Evolutionary conservation across 2,329 filamentous ascomycete species (phyloP), one percentile per base, ranked within the genome.

Genomic region (Cytospora leucostoma): DNA sequence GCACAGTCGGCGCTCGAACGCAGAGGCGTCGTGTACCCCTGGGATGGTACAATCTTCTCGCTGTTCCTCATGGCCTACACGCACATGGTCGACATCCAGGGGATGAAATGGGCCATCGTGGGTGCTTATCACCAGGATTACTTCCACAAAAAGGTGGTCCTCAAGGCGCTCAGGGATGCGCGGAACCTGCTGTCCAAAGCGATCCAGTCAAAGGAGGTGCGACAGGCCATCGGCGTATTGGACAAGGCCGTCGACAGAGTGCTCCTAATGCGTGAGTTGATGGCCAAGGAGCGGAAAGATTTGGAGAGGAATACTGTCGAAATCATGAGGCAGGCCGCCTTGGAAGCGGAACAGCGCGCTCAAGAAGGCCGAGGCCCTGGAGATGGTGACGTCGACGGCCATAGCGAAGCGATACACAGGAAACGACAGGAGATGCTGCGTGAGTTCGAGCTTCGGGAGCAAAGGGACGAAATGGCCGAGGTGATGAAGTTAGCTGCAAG

Each of bases 31-130:
- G 32, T 37, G 15, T 55, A 65, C 33, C 65, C 70, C 0, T 72
- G 72, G 64, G 75, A 73, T 65, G 59, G 70, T n/a, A 65, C 66
- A 32, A 76, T 73, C 65, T 76, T 75, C 63, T 66, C 65, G 19
- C 68, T 75, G 35, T 67, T 76, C 15, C 60, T 75, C 7, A 19
- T 61, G 1, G 68, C 70, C 3, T 73, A 71, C 49, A 65, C 69
- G 3, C 63, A 65, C 57, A 66, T 71, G 7, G 66, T 68, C n/a
- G 70, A 75, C 49, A 63, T 71, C 1, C 63, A 56, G 6, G 70
- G 70, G 27, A 64, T 76, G 21, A 66, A 68, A 5, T 57, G 66
- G 12, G 67, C 67, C 15, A 57, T 72, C 13, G 57, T 66, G 27
- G 65, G 70, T 15, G 61, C 69, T 54, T 53, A 53, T 56, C n/a